Percentiles rank a stretch among this genome's conserved stretches.
Evolutionary conservation across 495 filamentous ascomycete genomes (phyloP).

Genomic region (Trichoderma gamsii): DNA sequence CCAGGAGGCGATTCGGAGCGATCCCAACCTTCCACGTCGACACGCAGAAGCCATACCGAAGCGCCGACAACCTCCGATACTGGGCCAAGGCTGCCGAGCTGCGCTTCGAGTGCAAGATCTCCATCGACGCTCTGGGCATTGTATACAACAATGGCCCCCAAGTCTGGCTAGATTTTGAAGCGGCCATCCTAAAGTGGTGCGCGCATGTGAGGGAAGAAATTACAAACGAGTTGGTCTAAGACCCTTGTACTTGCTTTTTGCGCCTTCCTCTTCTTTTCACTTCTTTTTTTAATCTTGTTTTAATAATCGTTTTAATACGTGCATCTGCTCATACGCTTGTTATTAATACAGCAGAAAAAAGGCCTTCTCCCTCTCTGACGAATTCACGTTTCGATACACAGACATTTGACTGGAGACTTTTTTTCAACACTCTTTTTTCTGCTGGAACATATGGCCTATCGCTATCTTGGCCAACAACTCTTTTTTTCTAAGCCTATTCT

Average conservation of each 20-base stretch:
- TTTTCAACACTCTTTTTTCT: background rate
- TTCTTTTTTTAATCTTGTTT: background rate
- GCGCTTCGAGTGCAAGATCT: constrained; percentile 82
- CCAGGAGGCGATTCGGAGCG: constrained; percentile 79
- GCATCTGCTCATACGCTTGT: constrained; percentile 3
- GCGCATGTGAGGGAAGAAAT: constrained; percentile 71
- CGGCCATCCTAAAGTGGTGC: constrained; percentile 74
- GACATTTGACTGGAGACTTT: constrained; percentile 8
- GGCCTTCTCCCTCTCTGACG: constrained; percentile 1
- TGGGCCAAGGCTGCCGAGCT: constrained; percentile 96
- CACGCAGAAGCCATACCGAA: constrained; percentile 87
- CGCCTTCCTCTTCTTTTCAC: background rate
- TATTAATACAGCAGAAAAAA: constrained; percentile 10
- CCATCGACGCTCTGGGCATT: constrained; percentile 79
- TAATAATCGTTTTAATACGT: constrained; percentile 13
- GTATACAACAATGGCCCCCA: constrained; percentile 59
- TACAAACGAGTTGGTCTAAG: constrained; percentile 29
- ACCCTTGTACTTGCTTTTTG: constrained; percentile 8
- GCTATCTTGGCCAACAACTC: background rate
- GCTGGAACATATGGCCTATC: background rate
- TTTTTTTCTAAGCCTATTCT: background rate
- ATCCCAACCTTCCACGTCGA: constrained; percentile 85
- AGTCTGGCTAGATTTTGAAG: constrained; percentile 76
- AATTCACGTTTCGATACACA: constrained; percentile 3
- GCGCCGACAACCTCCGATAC: constrained; percentile 86